Evolutionary conservation across 352 stramenopile species (phyloP).

Genomic region (Globisporangium paroecandrum): DNA sequence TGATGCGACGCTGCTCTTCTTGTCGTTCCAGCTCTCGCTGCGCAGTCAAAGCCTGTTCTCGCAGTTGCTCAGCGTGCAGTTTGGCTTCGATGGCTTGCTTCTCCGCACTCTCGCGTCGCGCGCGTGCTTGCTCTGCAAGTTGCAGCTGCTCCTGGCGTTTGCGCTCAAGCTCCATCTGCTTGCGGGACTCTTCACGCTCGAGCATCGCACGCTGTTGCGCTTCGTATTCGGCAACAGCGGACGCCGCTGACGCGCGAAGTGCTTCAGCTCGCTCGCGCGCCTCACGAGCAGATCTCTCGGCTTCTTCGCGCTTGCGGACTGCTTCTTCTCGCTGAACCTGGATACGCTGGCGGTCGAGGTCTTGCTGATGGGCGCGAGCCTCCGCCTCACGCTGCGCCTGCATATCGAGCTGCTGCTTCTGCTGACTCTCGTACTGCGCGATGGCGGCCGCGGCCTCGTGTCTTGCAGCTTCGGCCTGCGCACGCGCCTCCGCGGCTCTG

Average conservation of each 20-base stretch:
- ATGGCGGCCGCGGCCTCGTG: conserved; percentile 44
- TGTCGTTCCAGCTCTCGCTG: conserved; percentile 58
- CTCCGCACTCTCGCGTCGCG: conserved; percentile 56
- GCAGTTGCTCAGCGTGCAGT: conserved; percentile 49
- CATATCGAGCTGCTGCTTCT: conserved; percentile 36
- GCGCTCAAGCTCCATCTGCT: conserved; percentile 55
- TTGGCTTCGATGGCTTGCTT: conserved; percentile 52
- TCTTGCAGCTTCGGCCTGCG: conserved; percentile 38
- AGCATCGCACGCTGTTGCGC: conserved; percentile 50
- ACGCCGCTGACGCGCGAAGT: conserved; percentile 53
- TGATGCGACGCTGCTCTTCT: conserved; percentile 41
- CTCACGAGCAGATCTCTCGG: conserved; percentile 52
- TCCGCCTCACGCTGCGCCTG: conserved; percentile 34
- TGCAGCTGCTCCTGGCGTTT: conserved; percentile 59
- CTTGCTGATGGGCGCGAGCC: conserved; percentile 17
- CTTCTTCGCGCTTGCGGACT: conserved; percentile 42
- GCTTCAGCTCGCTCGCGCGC: conserved; percentile 66
- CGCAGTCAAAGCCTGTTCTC: conserved; percentile 44
- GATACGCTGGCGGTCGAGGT: conserved; percentile 47
- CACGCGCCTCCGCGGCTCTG: conserved; percentile 34
- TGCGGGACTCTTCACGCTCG: conserved; percentile 59
- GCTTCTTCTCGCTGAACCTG: conserved; percentile 49
- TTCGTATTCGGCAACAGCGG: conserved; percentile 61
- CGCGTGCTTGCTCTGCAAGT: conserved; percentile 46
- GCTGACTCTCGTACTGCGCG: conserved; percentile 44